phyloP scores from a whole-genome alignment of 2,329 filamentous ascomycete species.

The Ceratocystis cacaofunesta region DNA sequence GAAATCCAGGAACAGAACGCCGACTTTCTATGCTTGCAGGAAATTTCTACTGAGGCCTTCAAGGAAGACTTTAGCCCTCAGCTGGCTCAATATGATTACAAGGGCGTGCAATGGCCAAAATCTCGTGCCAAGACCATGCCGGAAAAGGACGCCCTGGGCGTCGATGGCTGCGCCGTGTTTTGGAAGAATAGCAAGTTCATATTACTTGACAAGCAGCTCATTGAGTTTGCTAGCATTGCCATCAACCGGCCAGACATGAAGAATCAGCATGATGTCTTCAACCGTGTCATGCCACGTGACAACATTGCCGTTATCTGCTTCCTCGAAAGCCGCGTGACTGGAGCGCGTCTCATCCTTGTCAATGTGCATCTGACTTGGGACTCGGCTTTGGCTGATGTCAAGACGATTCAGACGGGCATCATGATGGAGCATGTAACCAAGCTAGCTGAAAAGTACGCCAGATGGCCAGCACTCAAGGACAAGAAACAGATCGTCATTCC shows the following conservation, averaged over 20 bases:
- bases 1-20: slow-evolving; percentile 68
- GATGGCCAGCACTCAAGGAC: slow-evolving; percentile 66
- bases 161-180: slow-evolving; percentile 94
- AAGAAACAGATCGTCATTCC: slow-evolving; percentile 46
- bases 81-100: slow-evolving; percentile 77
- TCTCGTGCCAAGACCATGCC: slow-evolving; percentile 82
- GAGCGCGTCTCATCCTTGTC: slow-evolving; percentile 80
- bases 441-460: slow-evolving; percentile 69
- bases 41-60: slow-evolving; percentile 84
- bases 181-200: slow-evolving; percentile 94
- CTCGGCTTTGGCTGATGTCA: slow-evolving; percentile 78
- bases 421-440: slow-evolving; percentile 84
- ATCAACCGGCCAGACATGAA: slow-evolving; percentile 96
- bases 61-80: slow-evolving; percentile 82
- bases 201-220: slow-evolving; percentile 80
- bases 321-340: slow-evolving; percentile 80
- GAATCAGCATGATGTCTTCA: slow-evolving; percentile 93
- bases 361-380: slow-evolving; percentile 97
- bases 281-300: slow-evolving; percentile 95
- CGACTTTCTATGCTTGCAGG: slow-evolving; percentile 85
- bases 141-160: slow-evolving; percentile 72
- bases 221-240: slow-evolving; percentile 81
- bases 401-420: slow-evolving; percentile 89
- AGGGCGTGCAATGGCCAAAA: slow-evolving; percentile 85
- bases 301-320: slow-evolving; percentile 88